Evolutionary conservation across 331 rosid genomes (phyloP).

Genomic region (Arachis monticola): DNA sequence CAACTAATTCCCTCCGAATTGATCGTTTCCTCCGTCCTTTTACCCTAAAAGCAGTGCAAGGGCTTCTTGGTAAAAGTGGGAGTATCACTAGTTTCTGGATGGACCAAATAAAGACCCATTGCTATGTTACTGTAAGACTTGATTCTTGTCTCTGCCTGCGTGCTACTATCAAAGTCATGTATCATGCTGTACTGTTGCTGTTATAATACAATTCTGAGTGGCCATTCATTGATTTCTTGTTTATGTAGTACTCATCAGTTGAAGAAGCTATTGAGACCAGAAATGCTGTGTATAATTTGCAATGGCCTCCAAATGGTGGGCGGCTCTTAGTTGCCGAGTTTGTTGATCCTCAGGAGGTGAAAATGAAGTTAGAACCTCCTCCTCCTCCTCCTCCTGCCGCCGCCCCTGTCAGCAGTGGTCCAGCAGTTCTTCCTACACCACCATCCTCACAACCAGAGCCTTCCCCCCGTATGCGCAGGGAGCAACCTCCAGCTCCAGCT

Average conservation of each 20-base stretch:
- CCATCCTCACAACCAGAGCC: conserved; percentile 63
- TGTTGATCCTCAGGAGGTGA: conserved; percentile 93
- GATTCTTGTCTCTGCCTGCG: conserved; percentile 11
- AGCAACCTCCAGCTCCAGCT: conserved; percentile 55
- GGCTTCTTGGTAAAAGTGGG: conserved; percentile 86
- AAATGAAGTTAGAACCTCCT: conserved; percentile 66
- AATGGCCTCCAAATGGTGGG: conserved; percentile 98
- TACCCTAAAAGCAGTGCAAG: conserved; percentile 97
- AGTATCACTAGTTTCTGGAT: conserved; percentile 81
- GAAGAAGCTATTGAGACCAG: conserved; percentile 89
- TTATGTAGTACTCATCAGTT: conserved; percentile 68
- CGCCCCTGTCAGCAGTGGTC: conserved; percentile 55
- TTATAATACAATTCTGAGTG: conserved; percentile 10
- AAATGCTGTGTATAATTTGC: conserved; percentile 85
- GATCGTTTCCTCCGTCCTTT: conserved; percentile 94
- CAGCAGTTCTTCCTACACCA: conserved; percentile 52
- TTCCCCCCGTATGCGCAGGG: conserved; percentile 67
- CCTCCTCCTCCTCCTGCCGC: conserved; percentile 54
- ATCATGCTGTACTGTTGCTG: conserved; percentile 3
- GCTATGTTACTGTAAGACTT: conserved; percentile 89
- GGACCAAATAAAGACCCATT: conserved; percentile 98
- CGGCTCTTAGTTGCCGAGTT: conserved; percentile 81
- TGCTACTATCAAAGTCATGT: neutral
- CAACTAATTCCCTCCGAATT: conserved; percentile 86
- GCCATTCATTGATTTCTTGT: conserved; percentile 14